Base-by-base conservation (phyloP, 169 alveolate species). In the Miamiensis avidus region DNA sequence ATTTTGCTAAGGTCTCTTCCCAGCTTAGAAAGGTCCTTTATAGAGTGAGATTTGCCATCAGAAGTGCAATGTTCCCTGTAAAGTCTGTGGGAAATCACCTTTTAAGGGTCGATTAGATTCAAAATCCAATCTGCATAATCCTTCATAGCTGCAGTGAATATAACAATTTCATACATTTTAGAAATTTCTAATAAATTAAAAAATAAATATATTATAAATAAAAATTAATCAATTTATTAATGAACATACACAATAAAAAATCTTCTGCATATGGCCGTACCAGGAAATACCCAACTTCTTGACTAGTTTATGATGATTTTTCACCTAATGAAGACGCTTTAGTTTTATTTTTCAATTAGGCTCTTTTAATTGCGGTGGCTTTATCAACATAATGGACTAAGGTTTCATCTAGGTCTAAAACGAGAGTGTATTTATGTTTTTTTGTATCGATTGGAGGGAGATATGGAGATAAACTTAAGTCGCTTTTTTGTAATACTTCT, bases 71-170 rank as follows among this genome's bases (percentile, higher is more conserved):
- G 98, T 34, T 96, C 95, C 84, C 98, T 89, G 77, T 96, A 96
- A 29, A 95, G 91, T 82, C 98, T 91, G 87, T 96, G 92, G 81
- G 93, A 89, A 29, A 96, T 93, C 69, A 76, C 85, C 15, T 88
- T 85, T 76, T 88, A 82, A 26, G 87, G 77, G 87, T 96, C 98
- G 33, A 96, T 82, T 83, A 92, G 83, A 88, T 95, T 94, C 31
- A 95, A 81, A 33, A 95, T 95, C 92, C 95, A 95, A 87, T 96
- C 98, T 32, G 98, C 98, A 84, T 96, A 96, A 79, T 94, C 98
- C 65, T 95, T 87, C 4, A 96, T 85, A 0, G 97, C 98, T 25
- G 98, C 98, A 25, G 98, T 96, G 84, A 95, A 96, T 25, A 96
- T 94, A 0, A 95, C 96, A 27, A 96, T 91, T 88, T 96, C 98